phyloP scores from a whole-genome alignment of 2,329 filamentous ascomycete genomes.

The Podosphaera aphanis region DNA sequence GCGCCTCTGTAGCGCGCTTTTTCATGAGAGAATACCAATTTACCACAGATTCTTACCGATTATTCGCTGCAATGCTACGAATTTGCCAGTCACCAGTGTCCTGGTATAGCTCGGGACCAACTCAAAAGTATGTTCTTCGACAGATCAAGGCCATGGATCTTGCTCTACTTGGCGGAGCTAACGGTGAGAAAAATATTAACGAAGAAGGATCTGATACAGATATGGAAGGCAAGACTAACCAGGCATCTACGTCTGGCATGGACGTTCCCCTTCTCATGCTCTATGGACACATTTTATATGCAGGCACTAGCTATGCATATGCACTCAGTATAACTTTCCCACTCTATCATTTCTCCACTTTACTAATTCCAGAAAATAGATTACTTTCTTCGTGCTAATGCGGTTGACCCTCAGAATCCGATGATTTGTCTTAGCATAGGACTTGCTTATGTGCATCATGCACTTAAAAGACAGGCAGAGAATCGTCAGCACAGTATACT shows the following conservation, averaged over 20 bases:
- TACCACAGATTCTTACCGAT: constrained; percentile 58
- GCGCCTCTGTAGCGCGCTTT: constrained; percentile 49
- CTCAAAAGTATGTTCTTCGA: constrained; percentile 75
- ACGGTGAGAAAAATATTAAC: constrained; percentile 21
- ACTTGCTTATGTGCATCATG: constrained; percentile 67
- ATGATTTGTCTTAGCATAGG: constrained; percentile 64
- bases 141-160: constrained; percentile 81
- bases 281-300: constrained; percentile 75
- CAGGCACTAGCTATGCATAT: constrained; percentile 59
- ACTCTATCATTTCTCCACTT: constrained; percentile 1
- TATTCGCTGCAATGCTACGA: constrained; percentile 58
- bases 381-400: constrained; percentile 61
- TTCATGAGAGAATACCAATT: constrained; percentile 67
- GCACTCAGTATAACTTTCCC: constrained; percentile 38
- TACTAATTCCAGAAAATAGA: constrained; percentile 19
- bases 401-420: constrained; percentile 52
- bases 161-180: constrained; percentile 28
- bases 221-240: constrained; percentile 16
- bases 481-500: constrained; percentile 74
- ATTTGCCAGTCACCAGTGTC: constrained; percentile 48
- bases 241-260: constrained; percentile 19
- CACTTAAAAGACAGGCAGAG: constrained; percentile 68
- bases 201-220: constrained; percentile 20
- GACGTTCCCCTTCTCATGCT: constrained; percentile 67
- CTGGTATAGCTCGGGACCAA: constrained; percentile 59